phyloP scores from a whole-genome alignment of 2,329 filamentous ascomycete species.

The Bipolaris oryzae region DNA sequence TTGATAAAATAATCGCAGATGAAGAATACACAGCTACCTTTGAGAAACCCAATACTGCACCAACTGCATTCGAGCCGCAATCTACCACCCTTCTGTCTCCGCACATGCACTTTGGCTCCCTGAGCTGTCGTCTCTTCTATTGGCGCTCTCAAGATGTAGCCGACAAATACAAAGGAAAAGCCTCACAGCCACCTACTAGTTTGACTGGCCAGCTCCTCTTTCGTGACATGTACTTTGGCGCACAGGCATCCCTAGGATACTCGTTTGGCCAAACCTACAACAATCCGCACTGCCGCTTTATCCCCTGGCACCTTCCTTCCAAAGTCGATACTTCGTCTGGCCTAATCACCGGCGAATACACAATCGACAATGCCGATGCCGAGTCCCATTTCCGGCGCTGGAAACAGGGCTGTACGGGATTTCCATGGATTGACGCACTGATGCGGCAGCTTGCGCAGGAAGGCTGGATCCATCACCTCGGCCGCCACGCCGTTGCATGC shows the following conservation, averaged over 20 bases:
- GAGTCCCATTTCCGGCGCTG: constrained; percentile 72
- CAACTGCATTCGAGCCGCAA: constrained; percentile 74
- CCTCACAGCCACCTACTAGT: constrained; percentile 66
- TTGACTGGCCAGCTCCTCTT: constrained; percentile 76
- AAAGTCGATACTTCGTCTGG: constrained; percentile 55
- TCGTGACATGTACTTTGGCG: constrained; percentile 83
- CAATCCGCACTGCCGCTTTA: constrained; percentile 72
- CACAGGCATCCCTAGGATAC: constrained; percentile 71
- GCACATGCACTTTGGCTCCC: constrained; percentile 74
- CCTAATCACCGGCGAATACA: constrained; percentile 64
- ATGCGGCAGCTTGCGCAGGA: constrained; percentile 75
- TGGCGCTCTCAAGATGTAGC: constrained; percentile 71
- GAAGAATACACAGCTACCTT: constrained; percentile 74
- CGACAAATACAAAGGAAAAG: constrained; percentile 61
- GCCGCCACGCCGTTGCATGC: constrained; percentile 77
- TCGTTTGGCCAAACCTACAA: constrained; percentile 68
- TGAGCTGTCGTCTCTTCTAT: constrained; percentile 75
- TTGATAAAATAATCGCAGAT: constrained; percentile 66
- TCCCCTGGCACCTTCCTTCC: constrained; percentile 78
- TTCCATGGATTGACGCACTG: constrained; percentile 80
- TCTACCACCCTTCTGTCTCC: constrained; percentile 76
- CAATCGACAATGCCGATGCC: constrained; percentile 66
- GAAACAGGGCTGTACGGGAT: constrained; percentile 72
- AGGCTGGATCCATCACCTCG: constrained; percentile 82
- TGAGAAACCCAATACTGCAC: constrained; percentile 76